Evolutionary conservation across 1,284 basidiomycete genomes (phyloP).

Genomic region (Rhodotorula sp.): DNA sequence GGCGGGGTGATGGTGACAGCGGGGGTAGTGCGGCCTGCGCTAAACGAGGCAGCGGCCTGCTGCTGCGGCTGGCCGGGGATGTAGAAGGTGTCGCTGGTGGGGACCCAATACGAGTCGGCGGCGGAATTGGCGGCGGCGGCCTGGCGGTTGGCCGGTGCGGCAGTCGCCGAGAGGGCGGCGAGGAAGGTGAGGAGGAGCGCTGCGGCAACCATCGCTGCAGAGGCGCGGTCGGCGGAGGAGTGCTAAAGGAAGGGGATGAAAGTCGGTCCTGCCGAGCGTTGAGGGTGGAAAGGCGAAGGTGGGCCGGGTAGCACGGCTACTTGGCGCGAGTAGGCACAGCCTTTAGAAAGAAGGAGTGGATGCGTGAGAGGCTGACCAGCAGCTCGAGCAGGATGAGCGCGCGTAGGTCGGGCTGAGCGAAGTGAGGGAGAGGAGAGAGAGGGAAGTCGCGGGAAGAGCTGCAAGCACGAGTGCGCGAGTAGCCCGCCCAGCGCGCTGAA

Average conservation of each 20-base stretch:
- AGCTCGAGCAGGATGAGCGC: not conserved
- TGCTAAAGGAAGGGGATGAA: not conserved
- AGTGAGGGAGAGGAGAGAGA: not conserved
- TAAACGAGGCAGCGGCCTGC: not conserved
- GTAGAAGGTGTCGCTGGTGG: conserved; percentile 3
- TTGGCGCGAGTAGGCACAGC: not conserved
- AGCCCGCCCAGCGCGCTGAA: not conserved
- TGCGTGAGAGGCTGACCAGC: not conserved
- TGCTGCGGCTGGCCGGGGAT: conserved; percentile 2
- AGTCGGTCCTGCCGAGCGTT: conserved; percentile 3
- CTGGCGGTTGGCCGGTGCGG: conserved; percentile 11
- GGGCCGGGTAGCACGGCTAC: not conserved
- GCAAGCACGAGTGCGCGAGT: not conserved
- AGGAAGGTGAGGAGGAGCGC: conserved; percentile 1
- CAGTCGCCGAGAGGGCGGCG: conserved; percentile 6
- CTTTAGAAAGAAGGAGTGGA: not conserved
- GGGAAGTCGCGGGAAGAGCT: not conserved
- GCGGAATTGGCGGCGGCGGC: not conserved
- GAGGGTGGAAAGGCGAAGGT: not conserved
- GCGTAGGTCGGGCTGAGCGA: not conserved
- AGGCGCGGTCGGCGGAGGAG: not conserved
- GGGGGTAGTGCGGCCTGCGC: conserved; percentile 13
- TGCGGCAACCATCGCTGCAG: not conserved
- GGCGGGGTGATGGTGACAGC: conserved; percentile 3
- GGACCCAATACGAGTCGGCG: conserved; percentile 14